Conservation (phyloP, 177 flowering plant species). For the Tripterygium wilfordii region DNA sequence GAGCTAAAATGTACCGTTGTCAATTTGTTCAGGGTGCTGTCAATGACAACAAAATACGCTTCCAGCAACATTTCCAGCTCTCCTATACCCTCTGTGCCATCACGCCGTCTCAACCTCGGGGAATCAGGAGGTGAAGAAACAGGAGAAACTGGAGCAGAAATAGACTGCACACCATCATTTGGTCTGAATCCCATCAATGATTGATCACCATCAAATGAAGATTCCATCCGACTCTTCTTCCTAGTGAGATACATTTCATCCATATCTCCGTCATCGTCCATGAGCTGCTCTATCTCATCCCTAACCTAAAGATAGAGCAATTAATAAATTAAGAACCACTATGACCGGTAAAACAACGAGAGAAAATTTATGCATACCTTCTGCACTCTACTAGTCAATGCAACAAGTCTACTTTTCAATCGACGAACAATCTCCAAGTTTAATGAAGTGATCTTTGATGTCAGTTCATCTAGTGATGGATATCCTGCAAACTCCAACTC, state of each 20-base stretch:
- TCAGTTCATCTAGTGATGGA: conserved; percentile 72
- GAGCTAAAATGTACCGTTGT: conserved; percentile 51
- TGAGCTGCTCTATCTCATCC: conserved; percentile 86
- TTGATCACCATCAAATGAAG: conserved; percentile 61
- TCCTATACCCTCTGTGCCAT: conserved; percentile 62
- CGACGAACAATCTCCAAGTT: conserved; percentile 71
- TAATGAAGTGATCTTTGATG: conserved; percentile 73
- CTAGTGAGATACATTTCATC: conserved; percentile 88
- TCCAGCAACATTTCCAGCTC: conserved; percentile 83
- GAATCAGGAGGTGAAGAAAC: conserved; percentile 67
- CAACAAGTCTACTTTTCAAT: conserved; percentile 78
- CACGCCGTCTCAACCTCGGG: conserved; percentile 66
- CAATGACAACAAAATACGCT: conserved; percentile 80
- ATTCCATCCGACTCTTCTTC: conserved; percentile 63
- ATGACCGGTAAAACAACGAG: background rate
- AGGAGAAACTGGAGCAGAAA: conserved; percentile 82
- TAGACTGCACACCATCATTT: conserved; percentile 40
- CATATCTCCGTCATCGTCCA: conserved; percentile 94
- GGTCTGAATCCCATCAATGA: conserved; percentile 50
- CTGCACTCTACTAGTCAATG: conserved; percentile 79
- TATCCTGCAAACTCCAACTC: conserved; percentile 83
- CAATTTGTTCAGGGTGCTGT: conserved; percentile 76
- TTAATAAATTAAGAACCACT: background rate
- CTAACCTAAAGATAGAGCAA: conserved; percentile 44
- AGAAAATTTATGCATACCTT: conserved; percentile 39